These are phyloP conservation scores for Jatropha podagrica DNA, from an alignment of 441 rosid species.

Conservation along the genomic window DNA sequence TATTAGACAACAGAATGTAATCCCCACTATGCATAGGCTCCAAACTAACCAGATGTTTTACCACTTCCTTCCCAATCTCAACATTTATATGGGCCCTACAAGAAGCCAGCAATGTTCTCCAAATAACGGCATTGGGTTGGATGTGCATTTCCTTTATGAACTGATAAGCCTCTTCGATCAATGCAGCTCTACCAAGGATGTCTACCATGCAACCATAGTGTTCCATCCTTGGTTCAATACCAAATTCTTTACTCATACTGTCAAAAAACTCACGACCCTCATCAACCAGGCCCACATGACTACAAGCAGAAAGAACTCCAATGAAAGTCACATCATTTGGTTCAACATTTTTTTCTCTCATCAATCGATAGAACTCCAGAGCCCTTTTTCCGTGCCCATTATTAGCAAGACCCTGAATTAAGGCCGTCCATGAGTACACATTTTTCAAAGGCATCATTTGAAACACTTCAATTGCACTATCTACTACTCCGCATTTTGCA, in stretches of 20 bases:
- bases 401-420: constrained; percentile 20
- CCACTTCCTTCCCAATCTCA: constrained; percentile 7
- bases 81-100: constrained; percentile 19
- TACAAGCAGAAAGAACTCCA: constrained; percentile 14
- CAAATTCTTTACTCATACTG: constrained; percentile 14
- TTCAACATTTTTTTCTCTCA: constrained; percentile 10
- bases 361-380: constrained; percentile 9
- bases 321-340: constrained; percentile 21
- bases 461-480: constrained; percentile 11
- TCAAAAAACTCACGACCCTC: constrained; percentile 12
- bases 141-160: constrained; percentile 16
- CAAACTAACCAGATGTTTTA: constrained; percentile 10
- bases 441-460: constrained; percentile 14
- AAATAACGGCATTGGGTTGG: constrained; percentile 14
- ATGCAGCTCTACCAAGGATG: constrained; percentile 18
- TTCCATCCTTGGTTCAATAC: constrained; percentile 22
- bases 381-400: constrained; percentile 19
- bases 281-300: constrained; percentile 18
- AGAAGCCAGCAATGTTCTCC: constrained; percentile 21
- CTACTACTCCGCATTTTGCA: constrained; percentile 13
- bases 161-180: constrained; percentile 19
- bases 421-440: constrained; percentile 17
- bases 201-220: constrained; percentile 22
- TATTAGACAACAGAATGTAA: constrained; percentile 17
- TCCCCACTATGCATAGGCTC: constrained; percentile 20